Base-by-base conservation (phyloP, 345 rosid genomes). In the Rhizophora apiculata region DNA sequence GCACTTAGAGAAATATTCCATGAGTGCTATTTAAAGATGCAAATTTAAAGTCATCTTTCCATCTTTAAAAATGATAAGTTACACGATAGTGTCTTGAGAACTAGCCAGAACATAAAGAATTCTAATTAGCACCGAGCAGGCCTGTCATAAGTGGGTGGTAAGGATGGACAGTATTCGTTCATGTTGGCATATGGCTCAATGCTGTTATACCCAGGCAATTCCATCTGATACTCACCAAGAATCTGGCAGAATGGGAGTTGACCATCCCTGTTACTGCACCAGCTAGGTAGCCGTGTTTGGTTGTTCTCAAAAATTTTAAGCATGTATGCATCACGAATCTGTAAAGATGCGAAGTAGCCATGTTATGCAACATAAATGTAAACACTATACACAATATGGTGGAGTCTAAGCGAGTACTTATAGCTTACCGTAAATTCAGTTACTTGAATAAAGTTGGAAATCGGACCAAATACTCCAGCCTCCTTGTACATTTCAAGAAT, bases 241-340 rank as follows among this genome's bases (percentile, higher is more conserved):
- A 95, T 90, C 81, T 95, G 98, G 76, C 98, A 95, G 84, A 84
- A 92, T 8, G 81, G 79, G n/a, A 86, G 90, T 72, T 72, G 71
- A 9, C 76, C 88, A 51, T 80, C 76, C 71, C 79, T 80, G 48
- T 83, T 78, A 69, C 76, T 81, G 82, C 98, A 92, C 99, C 97
- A 96, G 64, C 82, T 82, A 8, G 99, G 95, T 61, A 96, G 60
- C 32, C 80, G 88, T 15, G 96, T 89, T 77, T 77, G 85, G 71
- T 90, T 85, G 62, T 79, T 82, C 79, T 92, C 98, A 46, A 78
- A 96, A 31, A 90, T 77, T 70, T 82, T 89, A 52, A 96, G 94
- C 74, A 89, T 83, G 76, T 92, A 96, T 0, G 97, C 98, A 80
- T 96, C 99, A n/a, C 91, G 91, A 77, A 95, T 90, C 96, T 92